Evolutionary conservation across 2,329 filamentous ascomycete species (phyloP).

Genomic region (Fusarium siculi): DNA sequence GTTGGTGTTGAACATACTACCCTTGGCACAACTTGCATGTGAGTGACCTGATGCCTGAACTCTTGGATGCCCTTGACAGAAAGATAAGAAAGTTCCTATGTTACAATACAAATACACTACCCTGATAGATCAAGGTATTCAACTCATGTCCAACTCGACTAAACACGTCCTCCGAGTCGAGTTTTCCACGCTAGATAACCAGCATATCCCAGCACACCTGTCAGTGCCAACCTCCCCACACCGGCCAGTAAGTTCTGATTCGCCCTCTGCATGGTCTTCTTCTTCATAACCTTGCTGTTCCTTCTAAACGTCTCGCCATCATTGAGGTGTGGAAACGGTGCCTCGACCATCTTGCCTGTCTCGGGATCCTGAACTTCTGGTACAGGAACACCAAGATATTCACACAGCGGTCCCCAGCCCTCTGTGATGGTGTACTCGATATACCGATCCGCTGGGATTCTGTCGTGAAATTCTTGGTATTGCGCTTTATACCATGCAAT

Average conservation of each 20-base stretch:
- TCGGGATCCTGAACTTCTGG: constrained; percentile 48
- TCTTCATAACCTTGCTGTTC: constrained; percentile 12
- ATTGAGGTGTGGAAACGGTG: constrained; percentile 49
- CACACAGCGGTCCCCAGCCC: constrained; percentile 56
- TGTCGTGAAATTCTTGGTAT: constrained; percentile 51
- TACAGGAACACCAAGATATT: constrained; percentile 51
- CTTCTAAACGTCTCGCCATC: constrained; percentile 43
- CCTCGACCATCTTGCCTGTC: constrained; percentile 47
- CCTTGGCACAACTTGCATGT: neutral
- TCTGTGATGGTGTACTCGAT: constrained; percentile 53
- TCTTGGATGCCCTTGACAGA: no score
- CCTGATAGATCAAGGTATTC: no score
- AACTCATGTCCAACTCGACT: neutral
- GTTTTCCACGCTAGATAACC: constrained; percentile 46
- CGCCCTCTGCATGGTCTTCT: constrained; percentile 36
- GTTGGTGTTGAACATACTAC: neutral
- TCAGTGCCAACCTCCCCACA: constrained; percentile 39
- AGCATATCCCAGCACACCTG: constrained; percentile 44
- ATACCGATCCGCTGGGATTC: constrained; percentile 48
- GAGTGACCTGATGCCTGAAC: no score
- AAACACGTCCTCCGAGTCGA: constrained; percentile 42
- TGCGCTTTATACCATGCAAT: constrained; percentile 51
- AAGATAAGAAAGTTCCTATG: no score
- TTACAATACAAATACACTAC: neutral
- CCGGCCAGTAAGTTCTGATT: constrained; percentile 39